Conservation (phyloP, 176 grass and related monocot genomes). For the Dendrocalamus sinicus region DNA sequence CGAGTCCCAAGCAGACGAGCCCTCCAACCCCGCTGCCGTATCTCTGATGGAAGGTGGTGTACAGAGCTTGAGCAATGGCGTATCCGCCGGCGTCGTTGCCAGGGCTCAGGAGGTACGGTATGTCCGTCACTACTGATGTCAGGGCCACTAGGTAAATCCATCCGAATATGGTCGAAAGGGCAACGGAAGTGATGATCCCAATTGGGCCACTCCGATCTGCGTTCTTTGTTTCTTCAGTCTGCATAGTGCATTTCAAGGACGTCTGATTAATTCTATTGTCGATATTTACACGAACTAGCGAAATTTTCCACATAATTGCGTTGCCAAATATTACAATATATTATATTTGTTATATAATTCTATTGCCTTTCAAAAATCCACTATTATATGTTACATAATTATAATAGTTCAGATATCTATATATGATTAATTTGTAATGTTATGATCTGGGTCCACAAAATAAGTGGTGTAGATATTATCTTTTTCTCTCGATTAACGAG, state of each 20-base stretch:
- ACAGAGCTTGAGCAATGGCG: conserved; percentile 68
- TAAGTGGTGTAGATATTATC: too few species aligned
- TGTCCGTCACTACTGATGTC: conserved; percentile 55
- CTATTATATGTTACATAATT: too few species aligned
- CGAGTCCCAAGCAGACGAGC: conserved; percentile 56
- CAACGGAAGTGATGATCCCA: conserved; percentile 64
- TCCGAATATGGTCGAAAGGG: conserved; percentile 52
- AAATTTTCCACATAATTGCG: too few species aligned
- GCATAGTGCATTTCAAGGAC: not conserved
- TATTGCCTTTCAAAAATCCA: too few species aligned
- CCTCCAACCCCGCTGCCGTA: conserved; percentile 63
- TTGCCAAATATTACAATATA: too few species aligned
- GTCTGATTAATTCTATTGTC: not conserved
- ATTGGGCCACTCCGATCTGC: conserved; percentile 66
- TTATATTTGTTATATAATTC: too few species aligned
- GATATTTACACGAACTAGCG: not conserved
- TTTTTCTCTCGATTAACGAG: too few species aligned
- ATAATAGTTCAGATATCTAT: too few species aligned
- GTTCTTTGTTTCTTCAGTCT: conserved; percentile 81
- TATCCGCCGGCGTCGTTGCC: conserved; percentile 74
- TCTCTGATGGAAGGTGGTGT: conserved; percentile 49
- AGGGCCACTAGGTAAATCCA: conserved; percentile 66
- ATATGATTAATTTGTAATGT: too few species aligned
- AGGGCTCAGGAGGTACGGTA: conserved; percentile 55
- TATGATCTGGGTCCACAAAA: too few species aligned